Base-by-base conservation (phyloP, 2,329 filamentous ascomycete species). In the Claviceps paspali region DNA sequence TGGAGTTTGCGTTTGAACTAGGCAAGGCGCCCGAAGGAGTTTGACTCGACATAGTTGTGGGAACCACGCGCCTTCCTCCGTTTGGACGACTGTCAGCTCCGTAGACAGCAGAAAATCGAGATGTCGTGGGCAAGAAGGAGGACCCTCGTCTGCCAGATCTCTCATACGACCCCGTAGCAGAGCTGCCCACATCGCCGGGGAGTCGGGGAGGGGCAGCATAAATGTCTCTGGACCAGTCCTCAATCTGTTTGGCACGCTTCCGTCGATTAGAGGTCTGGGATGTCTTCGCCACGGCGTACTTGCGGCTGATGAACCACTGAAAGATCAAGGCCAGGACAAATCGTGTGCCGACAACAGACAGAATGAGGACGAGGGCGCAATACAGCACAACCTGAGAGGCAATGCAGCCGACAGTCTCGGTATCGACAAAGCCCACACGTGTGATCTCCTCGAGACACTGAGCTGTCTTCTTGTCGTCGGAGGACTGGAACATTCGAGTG, bases 191-290 rank as follows among this genome's bases (percentile, higher is more conserved):
- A 49, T 94, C 76, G 14, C 76, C 91, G 3, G 79, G 73, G 45
- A 95, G 68, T 46, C 86, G 82, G 38, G 81, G 78, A 18, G 86
- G 85, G 3, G 88, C 82, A 30, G 86, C 82, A 59, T 98, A 96
- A 49, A 98, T 98, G 52, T 98, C 91, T 46, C 96, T 84, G 11
- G 80, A 81, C 91, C 91, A 98, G 50, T 95, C 88, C 57, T 98
- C 91, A 46, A 98, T 98, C 61, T 96, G 86, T 48, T 81, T 77
- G 48, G 87, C 81, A 41, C 91, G 78, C 61, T 87, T 81, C 56
- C 88, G 86, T 46, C 79, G 75, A 55, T 91, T 76, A 5, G 79
- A 76, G 12, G 76, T 76, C 56, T 93, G 79, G 2, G 84, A 88
- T 1, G 88, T 93, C 60, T 84, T 94, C 33, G 71, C 63, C 1